Evolutionary conservation across 306 rosid species (phyloP).

Genomic region (Rosa rugosa): DNA sequence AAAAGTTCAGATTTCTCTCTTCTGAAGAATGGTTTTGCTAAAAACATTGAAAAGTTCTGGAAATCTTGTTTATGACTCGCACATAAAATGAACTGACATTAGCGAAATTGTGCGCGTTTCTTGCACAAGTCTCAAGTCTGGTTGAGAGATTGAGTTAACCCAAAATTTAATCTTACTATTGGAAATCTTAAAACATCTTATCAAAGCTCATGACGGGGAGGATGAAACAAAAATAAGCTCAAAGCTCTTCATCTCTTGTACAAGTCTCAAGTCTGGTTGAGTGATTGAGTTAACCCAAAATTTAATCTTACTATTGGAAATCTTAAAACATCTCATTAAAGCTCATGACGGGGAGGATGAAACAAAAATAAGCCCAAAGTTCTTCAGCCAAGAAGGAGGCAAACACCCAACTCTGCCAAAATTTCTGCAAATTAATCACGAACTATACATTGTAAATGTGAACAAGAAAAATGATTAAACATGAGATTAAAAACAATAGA

Average conservation of each 20-base stretch:
- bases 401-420: neutral
- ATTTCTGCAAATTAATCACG: neutral
- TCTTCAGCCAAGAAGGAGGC: too few relatives aligned
- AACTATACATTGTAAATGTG: neutral
- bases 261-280: too few relatives aligned
- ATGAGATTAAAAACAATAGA: neutral
- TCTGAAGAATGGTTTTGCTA: neutral
- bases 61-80: neutral
- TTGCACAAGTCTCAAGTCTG: too few relatives aligned
- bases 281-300: neutral
- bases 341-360: too few relatives aligned
- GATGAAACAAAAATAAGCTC: too few relatives aligned
- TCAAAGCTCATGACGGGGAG: too few relatives aligned
- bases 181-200: too few relatives aligned
- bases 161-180: too few relatives aligned
- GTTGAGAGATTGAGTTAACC: too few relatives aligned
- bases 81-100: neutral
- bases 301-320: neutral
- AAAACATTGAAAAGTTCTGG: neutral
- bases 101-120: neutral
- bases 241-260: too few relatives aligned
- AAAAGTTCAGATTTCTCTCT: neutral
- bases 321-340: neutral
- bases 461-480: neutral
- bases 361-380: too few relatives aligned